phyloP scores from a whole-genome alignment of 306 rosid species.

The Trifolium fragiferum region DNA sequence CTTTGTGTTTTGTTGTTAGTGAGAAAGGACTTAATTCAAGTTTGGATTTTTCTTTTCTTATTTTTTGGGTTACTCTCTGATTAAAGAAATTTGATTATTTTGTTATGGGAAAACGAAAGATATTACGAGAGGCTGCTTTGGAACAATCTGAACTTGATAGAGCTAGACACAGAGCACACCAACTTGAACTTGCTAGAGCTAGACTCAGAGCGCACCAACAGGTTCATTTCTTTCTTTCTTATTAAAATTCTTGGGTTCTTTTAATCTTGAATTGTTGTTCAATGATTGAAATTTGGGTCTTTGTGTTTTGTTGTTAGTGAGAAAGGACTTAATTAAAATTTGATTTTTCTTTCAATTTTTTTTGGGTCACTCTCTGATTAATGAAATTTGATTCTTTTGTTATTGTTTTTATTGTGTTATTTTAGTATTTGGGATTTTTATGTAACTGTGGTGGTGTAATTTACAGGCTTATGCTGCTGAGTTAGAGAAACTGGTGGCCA shows the following conservation, averaged over 20 bases:
- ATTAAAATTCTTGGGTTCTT: too few relatives aligned
- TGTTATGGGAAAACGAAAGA: too few relatives aligned
- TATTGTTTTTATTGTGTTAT: neutral
- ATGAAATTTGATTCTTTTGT: neutral
- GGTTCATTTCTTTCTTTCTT: slow-evolving; percentile 41
- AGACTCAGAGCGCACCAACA: slow-evolving; percentile 30
- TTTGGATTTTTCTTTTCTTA: too few relatives aligned
- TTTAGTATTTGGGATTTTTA: neutral
- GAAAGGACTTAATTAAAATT: too few relatives aligned
- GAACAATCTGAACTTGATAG: too few relatives aligned
- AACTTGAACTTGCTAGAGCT: neutral
- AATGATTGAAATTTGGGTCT: neutral
- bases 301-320: neutral
- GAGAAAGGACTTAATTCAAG: neutral
- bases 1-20: neutral
- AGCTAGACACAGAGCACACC: too few relatives aligned
- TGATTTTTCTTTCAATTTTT: too few relatives aligned
- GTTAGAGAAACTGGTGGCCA: slow-evolving; percentile 72
- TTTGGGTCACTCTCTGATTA: too few relatives aligned
- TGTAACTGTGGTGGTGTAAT: neutral
- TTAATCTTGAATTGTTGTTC: neutral
- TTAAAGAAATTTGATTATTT: too few relatives aligned
- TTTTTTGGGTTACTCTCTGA: too few relatives aligned
- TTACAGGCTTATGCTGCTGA: slow-evolving; percentile 77
- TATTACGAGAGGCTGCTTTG: too few relatives aligned